Conservation (phyloP, 2,329 filamentous ascomycete genomes). For the Beauveria sp. region DNA sequence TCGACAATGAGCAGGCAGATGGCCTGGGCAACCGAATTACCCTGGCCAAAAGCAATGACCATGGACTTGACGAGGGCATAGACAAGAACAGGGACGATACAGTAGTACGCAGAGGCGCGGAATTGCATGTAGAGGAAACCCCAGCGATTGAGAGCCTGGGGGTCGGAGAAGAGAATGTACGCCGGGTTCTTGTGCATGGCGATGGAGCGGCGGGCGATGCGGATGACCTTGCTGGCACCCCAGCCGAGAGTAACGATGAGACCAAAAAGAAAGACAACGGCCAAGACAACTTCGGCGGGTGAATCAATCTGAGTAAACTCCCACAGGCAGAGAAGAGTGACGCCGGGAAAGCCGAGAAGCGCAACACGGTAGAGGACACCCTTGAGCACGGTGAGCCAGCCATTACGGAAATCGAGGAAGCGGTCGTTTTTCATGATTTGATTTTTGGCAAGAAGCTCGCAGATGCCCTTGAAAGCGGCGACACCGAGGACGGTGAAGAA, state of each 20-base stretch:
- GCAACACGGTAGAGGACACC: constrained; percentile 88
- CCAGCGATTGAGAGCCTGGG: constrained; percentile 92
- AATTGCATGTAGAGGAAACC: constrained; percentile 97
- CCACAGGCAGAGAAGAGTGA: constrained; percentile 84
- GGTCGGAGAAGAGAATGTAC: constrained; percentile 94
- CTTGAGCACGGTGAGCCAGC: constrained; percentile 88
- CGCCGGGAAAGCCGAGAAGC: constrained; percentile 82
- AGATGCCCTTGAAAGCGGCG: constrained; percentile 70
- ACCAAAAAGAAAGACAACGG: constrained; percentile 80
- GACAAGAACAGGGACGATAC: constrained; percentile 69
- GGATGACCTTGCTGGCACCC: constrained; percentile 85
- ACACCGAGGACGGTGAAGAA: constrained; percentile 67
- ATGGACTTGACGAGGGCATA: constrained; percentile 84
- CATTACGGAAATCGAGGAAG: constrained; percentile 89
- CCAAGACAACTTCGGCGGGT: constrained; percentile 75
- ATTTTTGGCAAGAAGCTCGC: constrained; percentile 67
- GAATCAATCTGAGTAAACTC: constrained; percentile 85
- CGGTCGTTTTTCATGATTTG: constrained; percentile 77
- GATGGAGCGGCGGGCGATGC: constrained; percentile 80
- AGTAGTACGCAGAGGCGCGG: constrained; percentile 92
- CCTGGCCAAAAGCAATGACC: constrained; percentile 79
- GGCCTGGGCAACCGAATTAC: constrained; percentile 63
- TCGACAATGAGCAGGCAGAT: constrained; percentile 82
- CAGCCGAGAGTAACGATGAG: constrained; percentile 71
- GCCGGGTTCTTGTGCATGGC: constrained; percentile 92